A percentile compares a stretch with the other conserved stretches of the same genome.
These are phyloP conservation scores for Botryotinia narcissicola DNA, from an alignment of 2,329 filamentous ascomycete species.

Conservation along the genomic window DNA sequence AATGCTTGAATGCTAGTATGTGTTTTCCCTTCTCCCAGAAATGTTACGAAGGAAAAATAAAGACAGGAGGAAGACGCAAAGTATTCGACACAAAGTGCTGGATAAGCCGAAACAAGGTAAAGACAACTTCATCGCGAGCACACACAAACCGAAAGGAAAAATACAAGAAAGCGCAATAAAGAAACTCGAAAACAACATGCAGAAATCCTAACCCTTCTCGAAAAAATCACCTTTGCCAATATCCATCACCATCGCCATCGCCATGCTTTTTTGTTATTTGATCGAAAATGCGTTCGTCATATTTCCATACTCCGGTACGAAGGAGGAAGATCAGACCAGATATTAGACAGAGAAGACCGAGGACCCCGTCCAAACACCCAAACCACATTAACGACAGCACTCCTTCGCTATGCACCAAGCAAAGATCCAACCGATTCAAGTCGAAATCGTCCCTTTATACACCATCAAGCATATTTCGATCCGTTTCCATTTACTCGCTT, in stretches of 20 bases:
- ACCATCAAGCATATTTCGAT: constrained; percentile 23
- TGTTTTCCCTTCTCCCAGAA: constrained; percentile 15
- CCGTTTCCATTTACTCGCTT: constrained; percentile 25
- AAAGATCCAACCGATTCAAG: constrained; percentile 22
- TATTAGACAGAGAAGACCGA: constrained; percentile 20
- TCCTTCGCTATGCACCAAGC: constrained; percentile 36
- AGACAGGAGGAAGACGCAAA: constrained; percentile 15
- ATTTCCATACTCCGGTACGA: constrained; percentile 17
- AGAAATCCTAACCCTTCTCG: constrained; percentile 19
- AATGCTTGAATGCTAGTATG: constrained; percentile 18
- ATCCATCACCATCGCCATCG: constrained; percentile 19
- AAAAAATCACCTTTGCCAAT: constrained; percentile 15
- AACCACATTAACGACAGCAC: constrained; percentile 22
- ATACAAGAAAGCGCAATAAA: constrained; percentile 15
- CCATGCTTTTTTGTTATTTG: constrained; percentile 24
- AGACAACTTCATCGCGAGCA: constrained; percentile 10
- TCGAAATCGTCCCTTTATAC: constrained; percentile 22
- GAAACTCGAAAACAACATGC: constrained; percentile 14
- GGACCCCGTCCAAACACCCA: constrained; percentile 28
- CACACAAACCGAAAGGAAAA: constrained; percentile 10
- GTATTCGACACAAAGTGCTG: constrained; percentile 17
- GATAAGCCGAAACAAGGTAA: constrained; percentile 9
- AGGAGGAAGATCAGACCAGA: constrained; percentile 15
- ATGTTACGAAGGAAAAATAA: not conserved
- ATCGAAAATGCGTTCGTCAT: constrained; percentile 17